A percentile compares a stretch with the other conserved stretches of the same genome.
Conservation (phyloP, 805 yeast genomes). For the Myxozyma nipponensis region DNA sequence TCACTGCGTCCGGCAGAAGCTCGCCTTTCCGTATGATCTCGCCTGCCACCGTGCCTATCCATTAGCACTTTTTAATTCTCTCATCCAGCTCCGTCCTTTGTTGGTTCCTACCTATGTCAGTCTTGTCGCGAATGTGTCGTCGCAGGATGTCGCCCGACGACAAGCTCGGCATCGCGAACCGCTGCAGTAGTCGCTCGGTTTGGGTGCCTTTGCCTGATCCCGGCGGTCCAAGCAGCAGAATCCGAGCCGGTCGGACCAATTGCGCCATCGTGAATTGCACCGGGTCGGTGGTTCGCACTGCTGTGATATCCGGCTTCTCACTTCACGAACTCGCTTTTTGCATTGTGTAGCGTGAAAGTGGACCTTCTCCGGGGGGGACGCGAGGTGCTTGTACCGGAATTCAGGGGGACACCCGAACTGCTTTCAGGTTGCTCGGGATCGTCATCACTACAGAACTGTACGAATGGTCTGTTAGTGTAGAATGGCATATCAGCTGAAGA, state of each 20-base stretch:
- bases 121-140: conserved; percentile 52
- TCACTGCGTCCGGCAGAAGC: conserved; percentile 67
- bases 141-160: conserved; percentile 86
- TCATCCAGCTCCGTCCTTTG: neutral
- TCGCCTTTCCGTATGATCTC: conserved; percentile 57
- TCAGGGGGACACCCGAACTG: too few species aligned
- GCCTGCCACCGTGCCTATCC: conserved; percentile 45
- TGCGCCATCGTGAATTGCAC: too few species aligned
- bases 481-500: conserved; percentile 20
- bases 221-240: conserved; percentile 85
- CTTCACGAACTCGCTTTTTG: too few species aligned
- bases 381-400: too few species aligned
- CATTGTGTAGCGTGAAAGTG: too few species aligned
- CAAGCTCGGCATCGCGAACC: conserved; percentile 52
- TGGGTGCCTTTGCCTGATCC: conserved; percentile 95
- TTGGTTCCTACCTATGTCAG: conserved; percentile 55
- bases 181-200: conserved; percentile 58
- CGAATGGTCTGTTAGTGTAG: too few species aligned
- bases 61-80: neutral
- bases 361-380: too few species aligned
- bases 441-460: too few species aligned
- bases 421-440: too few species aligned
- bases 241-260: conserved; percentile 48
- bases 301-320: too few species aligned
- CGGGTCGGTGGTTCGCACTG: neutral